Base-by-base conservation (phyloP, 2,329 filamentous ascomycete species). In the Hypoxylon sp. region DNA sequence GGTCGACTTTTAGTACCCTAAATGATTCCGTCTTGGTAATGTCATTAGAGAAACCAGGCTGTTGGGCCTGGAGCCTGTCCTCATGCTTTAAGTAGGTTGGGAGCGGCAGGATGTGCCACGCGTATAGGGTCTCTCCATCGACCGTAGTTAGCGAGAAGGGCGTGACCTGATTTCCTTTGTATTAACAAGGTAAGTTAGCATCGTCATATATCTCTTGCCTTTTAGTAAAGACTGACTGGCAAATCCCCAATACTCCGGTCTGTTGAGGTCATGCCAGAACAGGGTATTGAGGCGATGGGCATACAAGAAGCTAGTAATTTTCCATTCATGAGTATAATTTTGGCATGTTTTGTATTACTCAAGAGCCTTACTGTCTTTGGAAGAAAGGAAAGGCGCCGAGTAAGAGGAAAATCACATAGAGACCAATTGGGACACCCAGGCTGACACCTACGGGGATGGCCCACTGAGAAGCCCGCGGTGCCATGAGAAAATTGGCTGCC, bases 81-180 rank as follows among this genome's bases (percentile, higher is more conserved):
- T 97, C 92, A 74, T 97, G 87, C 71, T 91, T 85, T 5, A 89
- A 84, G 78, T 97, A 97, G 0, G 93, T 83, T 57, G 91, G 89
- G 5, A 97, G 81, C 0, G 95, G 95, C 53, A 98, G 82, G 60
- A 98, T 86, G 76, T 98, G 95, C 95, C 95, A 98, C 26, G 92
- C 92, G 77, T 96, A 97, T 17, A 98, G 82, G 1, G 84, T 88
- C 79, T 94, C 91, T 42, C 90, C 88, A 78, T 98, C 94, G 1
- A 88, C 83, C 0, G 94, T 96, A 3, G 81, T 82, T 39, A 98
- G 81, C 52, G 88, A 89, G 78, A 98, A 98, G 0, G 95, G 92
- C 5, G 93, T 94, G 2, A 97, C 92, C 81, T 98, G 95, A 73
- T 94, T 94, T 77, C 89, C 92, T 95, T 73, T 1, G 75, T 61